Evolutionary conservation across 306 rosid species (phyloP).

Genomic region (Biancaea sappan): DNA sequence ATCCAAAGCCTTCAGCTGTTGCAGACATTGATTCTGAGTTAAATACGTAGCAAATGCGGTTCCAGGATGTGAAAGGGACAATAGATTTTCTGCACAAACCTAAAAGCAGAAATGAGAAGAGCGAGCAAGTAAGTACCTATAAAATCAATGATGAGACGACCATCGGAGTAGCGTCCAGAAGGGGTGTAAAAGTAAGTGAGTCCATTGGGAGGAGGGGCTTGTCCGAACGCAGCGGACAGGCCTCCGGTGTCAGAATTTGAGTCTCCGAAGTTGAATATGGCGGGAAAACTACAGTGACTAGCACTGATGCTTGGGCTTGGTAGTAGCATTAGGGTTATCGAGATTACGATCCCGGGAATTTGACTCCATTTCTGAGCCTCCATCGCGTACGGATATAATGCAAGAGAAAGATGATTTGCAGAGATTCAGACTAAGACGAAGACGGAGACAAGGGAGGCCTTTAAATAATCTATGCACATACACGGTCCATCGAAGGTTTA

Average conservation of each 20-base stretch:
- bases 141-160: constrained; percentile 63
- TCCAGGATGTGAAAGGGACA: too few relatives aligned
- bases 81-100: too few relatives aligned
- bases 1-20: constrained; percentile 54
- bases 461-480: too few relatives aligned
- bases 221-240: constrained; percentile 58
- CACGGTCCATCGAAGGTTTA: too few relatives aligned
- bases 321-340: constrained; percentile 1
- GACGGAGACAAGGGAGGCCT: too few relatives aligned
- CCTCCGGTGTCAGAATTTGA: constrained; percentile 71
- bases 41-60: not conserved
- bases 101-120: not conserved
- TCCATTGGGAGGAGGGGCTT: constrained; percentile 67
- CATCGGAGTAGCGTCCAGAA: constrained; percentile 58
- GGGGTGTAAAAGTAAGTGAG: constrained; percentile 54
- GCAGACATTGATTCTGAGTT: too few relatives aligned
- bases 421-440: too few relatives aligned
- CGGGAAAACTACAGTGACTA: constrained; percentile 40
- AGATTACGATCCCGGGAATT: constrained; percentile 1
- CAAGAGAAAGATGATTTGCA: not conserved
- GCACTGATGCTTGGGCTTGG: not conserved
- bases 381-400: not conserved
- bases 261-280: constrained; percentile 66
- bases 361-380: constrained; percentile 10
- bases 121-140: constrained; percentile 37